Evolutionary conservation across 345 rosid genomes (phyloP).

Genomic region (Anastatica hierochuntica): DNA sequence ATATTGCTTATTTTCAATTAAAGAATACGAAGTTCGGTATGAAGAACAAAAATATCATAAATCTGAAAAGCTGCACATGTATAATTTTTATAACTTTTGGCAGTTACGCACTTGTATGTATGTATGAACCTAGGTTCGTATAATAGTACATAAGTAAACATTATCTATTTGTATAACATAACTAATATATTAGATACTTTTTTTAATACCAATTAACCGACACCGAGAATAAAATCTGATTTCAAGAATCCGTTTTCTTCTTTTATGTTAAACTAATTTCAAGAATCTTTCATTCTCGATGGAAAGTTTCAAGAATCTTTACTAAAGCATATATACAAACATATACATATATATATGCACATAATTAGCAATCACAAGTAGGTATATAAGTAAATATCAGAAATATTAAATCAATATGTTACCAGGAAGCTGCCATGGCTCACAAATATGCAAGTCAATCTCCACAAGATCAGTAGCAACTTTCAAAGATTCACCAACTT

Average conservation of each 20-base stretch:
- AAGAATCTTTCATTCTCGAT: too few species aligned
- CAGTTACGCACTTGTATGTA: background rate
- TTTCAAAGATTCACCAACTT: slow-evolving; percentile 39
- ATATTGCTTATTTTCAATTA: too few species aligned
- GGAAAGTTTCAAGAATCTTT: background rate
- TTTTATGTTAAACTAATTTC: slow-evolving; percentile 5
- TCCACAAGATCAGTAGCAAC: slow-evolving; percentile 64
- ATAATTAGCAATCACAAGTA: background rate
- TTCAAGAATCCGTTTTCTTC: slow-evolving; percentile 9
- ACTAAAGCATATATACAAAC: background rate
- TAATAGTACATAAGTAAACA: background rate
- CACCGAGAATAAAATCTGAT: slow-evolving; percentile 1
- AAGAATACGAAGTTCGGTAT: too few species aligned
- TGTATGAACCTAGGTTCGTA: background rate
- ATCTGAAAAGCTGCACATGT: too few species aligned
- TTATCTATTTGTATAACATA: too few species aligned
- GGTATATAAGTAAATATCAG: slow-evolving; percentile 4
- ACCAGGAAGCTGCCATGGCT: slow-evolving; percentile 99
- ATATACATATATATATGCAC: background rate
- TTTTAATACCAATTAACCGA: too few species aligned
- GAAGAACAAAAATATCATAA: too few species aligned
- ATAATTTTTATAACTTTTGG: too few species aligned
- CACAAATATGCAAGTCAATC: slow-evolving; percentile 87
- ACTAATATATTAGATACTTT: too few species aligned
- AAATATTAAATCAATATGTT: background rate